These are phyloP conservation scores for Ganoderma lucidum DNA, from an alignment of 1,284 basidiomycete species.

Conservation along the genomic window DNA sequence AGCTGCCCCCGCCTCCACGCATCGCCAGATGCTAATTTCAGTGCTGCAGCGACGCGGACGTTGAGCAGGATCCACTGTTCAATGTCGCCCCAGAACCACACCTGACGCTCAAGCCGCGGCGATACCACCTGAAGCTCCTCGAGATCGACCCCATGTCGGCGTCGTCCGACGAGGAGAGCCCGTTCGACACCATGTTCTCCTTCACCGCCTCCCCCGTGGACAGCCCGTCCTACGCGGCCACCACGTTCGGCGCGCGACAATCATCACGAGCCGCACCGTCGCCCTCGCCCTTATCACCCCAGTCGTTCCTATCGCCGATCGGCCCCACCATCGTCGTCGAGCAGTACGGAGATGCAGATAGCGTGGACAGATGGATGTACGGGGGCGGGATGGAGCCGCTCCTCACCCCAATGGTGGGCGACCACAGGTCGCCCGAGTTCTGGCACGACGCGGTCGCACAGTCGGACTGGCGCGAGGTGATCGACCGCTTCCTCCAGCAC, in stretches of 20 bases:
- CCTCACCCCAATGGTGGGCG: slow-evolving; percentile 28
- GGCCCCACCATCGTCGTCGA: slow-evolving; percentile 27
- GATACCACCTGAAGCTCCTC: slow-evolving; percentile 29
- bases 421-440: slow-evolving; percentile 25
- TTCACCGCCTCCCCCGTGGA: slow-evolving; percentile 48
- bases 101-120: slow-evolving; percentile 20
- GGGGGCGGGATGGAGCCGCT: slow-evolving; percentile 29
- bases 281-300: neutral
- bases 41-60: slow-evolving; percentile 28
- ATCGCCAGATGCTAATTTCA: neutral
- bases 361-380: slow-evolving; percentile 30
- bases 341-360: slow-evolving; percentile 21
- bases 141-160: slow-evolving; percentile 27
- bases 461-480: slow-evolving; percentile 33
- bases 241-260: slow-evolving; percentile 18
- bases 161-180: slow-evolving; percentile 37
- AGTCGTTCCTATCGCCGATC: slow-evolving; percentile 22
- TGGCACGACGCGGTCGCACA: slow-evolving; percentile 26
- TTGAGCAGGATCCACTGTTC: slow-evolving; percentile 30
- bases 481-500: slow-evolving; percentile 31
- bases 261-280: neutral
- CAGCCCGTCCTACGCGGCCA: slow-evolving; percentile 28
- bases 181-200: slow-evolving; percentile 52
- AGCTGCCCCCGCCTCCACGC: neutral
- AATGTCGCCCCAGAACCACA: slow-evolving; percentile 18